Evolutionary conservation across 371 early-diverging fungal genomes (phyloP).

Genomic region (Mucor velutinosus): DNA sequence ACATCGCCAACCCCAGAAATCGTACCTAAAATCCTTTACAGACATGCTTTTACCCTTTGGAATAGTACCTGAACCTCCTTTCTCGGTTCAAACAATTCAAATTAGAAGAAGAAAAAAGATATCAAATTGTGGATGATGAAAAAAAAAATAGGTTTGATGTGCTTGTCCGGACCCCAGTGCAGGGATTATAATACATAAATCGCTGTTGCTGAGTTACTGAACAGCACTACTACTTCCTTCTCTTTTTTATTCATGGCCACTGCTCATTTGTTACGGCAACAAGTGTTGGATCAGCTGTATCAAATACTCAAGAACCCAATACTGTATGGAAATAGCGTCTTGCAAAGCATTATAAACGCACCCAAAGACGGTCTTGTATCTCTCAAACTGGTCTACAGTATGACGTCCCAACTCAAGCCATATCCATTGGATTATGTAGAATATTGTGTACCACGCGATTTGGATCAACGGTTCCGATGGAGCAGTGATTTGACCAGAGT

Average conservation of each 20-base stretch:
- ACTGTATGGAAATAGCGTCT: slow-evolving; percentile 11
- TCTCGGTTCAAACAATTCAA: background rate
- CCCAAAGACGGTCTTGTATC: slow-evolving; percentile 19
- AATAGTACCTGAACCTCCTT: background rate
- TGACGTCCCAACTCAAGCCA: slow-evolving; percentile 13
- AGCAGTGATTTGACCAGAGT: slow-evolving; percentile 7
- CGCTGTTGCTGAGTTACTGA: background rate
- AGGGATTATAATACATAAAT: background rate
- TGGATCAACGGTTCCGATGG: slow-evolving; percentile 11
- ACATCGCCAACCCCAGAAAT: background rate
- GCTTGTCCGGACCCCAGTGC: background rate
- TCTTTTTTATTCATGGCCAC: background rate
- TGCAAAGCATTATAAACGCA: slow-evolving; percentile 11
- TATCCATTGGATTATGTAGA: slow-evolving; percentile 22
- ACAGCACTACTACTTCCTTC: background rate
- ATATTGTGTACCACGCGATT: slow-evolving; percentile 14
- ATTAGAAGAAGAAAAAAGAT: slow-evolving; percentile 4
- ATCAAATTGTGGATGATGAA: background rate
- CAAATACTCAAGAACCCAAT: slow-evolving; percentile 16
- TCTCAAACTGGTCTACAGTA: slow-evolving; percentile 12
- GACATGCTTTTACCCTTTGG: slow-evolving; percentile 3
- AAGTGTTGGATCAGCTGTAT: background rate
- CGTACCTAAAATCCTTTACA: background rate
- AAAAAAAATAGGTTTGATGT: background rate
- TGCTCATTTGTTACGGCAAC: background rate